phyloP scores from a whole-genome alignment of 2,329 filamentous ascomycete genomes.

The Neospermospora avenae region DNA sequence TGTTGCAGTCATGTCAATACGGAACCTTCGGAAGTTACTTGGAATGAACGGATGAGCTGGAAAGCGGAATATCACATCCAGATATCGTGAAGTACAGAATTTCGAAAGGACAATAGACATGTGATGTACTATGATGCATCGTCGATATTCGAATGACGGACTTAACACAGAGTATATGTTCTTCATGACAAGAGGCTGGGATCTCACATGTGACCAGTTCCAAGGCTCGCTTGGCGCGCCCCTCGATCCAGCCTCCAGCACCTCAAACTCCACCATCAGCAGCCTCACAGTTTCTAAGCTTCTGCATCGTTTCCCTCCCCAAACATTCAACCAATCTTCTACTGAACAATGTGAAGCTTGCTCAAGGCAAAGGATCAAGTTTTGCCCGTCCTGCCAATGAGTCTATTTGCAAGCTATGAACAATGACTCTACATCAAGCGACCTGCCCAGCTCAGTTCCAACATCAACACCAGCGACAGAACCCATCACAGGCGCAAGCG shows the following conservation, averaged over 20 bases:
- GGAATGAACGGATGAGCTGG: too few relatives aligned
- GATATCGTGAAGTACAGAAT: too few relatives aligned
- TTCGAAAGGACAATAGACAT: too few relatives aligned
- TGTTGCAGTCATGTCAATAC: too few relatives aligned
- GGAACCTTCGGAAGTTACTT: too few relatives aligned
- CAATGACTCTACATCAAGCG: constrained; percentile 47
- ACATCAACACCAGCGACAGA: not conserved
- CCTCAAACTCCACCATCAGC: not conserved
- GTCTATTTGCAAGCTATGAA: constrained; percentile 43
- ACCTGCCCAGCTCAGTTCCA: constrained; percentile 25
- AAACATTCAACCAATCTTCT: not conserved
- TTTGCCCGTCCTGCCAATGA: constrained; percentile 12
- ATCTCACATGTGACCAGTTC: not conserved
- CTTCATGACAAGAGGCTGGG: not conserved
- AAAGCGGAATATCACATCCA: too few relatives aligned
- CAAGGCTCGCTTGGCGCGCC: not conserved
- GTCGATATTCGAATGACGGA: too few relatives aligned
- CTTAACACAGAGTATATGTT: too few relatives aligned
- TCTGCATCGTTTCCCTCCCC: not conserved
- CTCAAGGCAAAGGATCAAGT: not conserved
- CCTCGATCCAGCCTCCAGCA: constrained; percentile 1
- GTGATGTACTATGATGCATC: too few relatives aligned
- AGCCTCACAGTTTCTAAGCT: not conserved
- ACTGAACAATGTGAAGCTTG: constrained; percentile 14
- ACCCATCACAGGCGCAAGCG: not conserved